Conservation (phyloP, 805 yeast genomes). For the Candida verbasci region DNA sequence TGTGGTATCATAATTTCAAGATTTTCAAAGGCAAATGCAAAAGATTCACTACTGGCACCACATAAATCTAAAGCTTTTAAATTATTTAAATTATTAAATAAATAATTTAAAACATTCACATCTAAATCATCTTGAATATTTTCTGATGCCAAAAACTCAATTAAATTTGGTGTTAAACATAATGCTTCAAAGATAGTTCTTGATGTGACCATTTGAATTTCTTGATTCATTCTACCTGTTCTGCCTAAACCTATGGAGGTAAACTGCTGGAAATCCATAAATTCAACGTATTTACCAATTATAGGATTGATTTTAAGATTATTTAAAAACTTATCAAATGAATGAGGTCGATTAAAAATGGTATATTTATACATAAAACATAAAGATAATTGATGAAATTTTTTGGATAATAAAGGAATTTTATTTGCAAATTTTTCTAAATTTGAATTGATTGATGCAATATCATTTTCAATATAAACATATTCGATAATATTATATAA, state of each 20-base stretch:
- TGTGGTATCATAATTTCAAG: conserved; percentile 22
- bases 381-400: conserved; percentile 53
- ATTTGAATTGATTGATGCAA: conserved; percentile 48
- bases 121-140: conserved; percentile 81
- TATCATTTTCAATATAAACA: conserved; percentile 51
- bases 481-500: conserved; percentile 51
- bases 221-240: conserved; percentile 84
- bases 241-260: conserved; percentile 88
- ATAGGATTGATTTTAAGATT: conserved; percentile 41
- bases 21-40: conserved; percentile 54
- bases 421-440: conserved; percentile 48
- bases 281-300: conserved; percentile 60
- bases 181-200: conserved; percentile 65
- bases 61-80: conserved; percentile 80
- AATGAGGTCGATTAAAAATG: conserved; percentile 72
- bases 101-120: conserved; percentile 45
- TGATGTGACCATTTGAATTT: conserved; percentile 84
- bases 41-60: conserved; percentile 69
- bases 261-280: conserved; percentile 82
- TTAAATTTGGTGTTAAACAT: conserved; percentile 56
- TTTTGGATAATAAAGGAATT: conserved; percentile 51
- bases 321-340: conserved; percentile 66
- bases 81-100: conserved; percentile 51
- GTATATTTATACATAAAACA: conserved; percentile 63
- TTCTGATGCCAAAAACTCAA: conserved; percentile 80